phyloP scores from a whole-genome alignment of 176 grass and related monocot genomes.

The Avena atlantica region DNA sequence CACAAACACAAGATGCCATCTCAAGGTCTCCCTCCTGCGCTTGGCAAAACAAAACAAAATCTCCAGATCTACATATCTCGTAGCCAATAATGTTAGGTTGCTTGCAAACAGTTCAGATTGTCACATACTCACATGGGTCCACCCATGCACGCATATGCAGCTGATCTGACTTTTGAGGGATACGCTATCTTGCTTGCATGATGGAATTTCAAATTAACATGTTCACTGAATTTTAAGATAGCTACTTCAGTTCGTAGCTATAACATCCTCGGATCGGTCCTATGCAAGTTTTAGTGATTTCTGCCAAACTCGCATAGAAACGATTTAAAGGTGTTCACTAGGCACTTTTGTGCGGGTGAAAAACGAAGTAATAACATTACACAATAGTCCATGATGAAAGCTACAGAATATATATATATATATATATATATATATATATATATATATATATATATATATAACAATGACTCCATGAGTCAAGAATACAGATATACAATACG shows the following conservation, averaged over 20 bases:
- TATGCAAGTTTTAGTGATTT: too few relatives aligned
- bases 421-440: too few relatives aligned
- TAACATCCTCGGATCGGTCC: too few relatives aligned
- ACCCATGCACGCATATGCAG: conserved; percentile 18
- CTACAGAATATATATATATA: too few relatives aligned
- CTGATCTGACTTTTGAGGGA: neutral
- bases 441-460: too few relatives aligned
- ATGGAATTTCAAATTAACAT: neutral
- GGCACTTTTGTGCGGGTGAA: too few relatives aligned
- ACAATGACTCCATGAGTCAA: too few relatives aligned
- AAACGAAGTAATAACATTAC: too few relatives aligned
- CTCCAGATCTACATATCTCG: conserved; percentile 48
- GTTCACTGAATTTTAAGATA: neutral
- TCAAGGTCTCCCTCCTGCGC: conserved; percentile 11
- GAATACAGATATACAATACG: too few relatives aligned
- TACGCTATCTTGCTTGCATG: neutral
- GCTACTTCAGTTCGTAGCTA: neutral
- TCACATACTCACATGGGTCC: conserved; percentile 54
- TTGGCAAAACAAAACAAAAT: conserved; percentile 57
- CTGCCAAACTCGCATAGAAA: too few relatives aligned
- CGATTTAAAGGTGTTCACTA: too few relatives aligned
- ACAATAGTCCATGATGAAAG: too few relatives aligned
- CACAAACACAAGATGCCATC: conserved; percentile 41
- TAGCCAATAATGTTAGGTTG: neutral
- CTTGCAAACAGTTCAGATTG: conserved; percentile 27